These are phyloP conservation scores for Hericium coralloides DNA, from an alignment of 768 basidiomycete genomes.

Conservation along the genomic window DNA sequence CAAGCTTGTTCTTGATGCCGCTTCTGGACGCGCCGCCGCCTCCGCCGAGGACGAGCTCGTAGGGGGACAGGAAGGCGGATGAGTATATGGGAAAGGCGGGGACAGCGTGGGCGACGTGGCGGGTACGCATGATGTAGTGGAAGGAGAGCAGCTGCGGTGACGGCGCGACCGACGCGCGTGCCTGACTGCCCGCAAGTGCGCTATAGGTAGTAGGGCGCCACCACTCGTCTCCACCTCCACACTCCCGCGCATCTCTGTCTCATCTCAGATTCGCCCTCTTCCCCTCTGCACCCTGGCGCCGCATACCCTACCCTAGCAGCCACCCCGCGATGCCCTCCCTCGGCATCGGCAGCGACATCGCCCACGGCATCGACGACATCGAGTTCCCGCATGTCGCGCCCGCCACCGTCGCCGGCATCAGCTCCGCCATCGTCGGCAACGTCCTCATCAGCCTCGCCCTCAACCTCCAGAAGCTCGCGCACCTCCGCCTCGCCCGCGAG, in stretches of 20 bases:
- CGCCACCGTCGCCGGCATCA: constrained; percentile 65
- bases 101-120: constrained; percentile 71
- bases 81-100: constrained; percentile 86
- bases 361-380: constrained; percentile 17
- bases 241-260: neutral
- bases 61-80: constrained; percentile 66
- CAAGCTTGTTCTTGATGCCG: constrained; percentile 93
- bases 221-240: neutral
- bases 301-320: neutral
- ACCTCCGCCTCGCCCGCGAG: constrained; percentile 51
- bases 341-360: neutral
- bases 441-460: constrained; percentile 84
- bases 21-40: constrained; percentile 81
- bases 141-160: neutral
- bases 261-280: neutral
- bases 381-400: constrained; percentile 47
- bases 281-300: neutral
- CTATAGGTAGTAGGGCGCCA: neutral
- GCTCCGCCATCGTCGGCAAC: constrained; percentile 77
- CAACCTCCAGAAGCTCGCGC: constrained; percentile 90
- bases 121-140: constrained; percentile 55
- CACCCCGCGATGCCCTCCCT: constrained; percentile 1
- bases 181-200: neutral
- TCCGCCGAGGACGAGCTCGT: constrained; percentile 74
- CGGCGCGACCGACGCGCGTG: neutral